These are phyloP conservation scores for Leccinum subspadiceum DNA, from an alignment of 1,284 basidiomycete species.

Conservation along the genomic window DNA sequence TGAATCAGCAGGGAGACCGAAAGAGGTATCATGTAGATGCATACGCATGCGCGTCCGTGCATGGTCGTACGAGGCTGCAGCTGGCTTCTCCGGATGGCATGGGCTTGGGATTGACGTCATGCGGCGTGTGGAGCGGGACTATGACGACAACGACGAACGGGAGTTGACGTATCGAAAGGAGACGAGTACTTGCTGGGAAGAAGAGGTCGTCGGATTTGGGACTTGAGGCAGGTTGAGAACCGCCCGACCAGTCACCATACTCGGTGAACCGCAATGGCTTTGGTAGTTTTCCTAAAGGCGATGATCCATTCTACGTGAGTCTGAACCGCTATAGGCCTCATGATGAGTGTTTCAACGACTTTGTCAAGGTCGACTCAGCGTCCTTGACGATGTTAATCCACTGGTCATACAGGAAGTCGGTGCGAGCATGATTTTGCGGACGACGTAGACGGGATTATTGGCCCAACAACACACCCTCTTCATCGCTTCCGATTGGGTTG, in stretches of 20 bases:
- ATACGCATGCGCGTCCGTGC: not conserved
- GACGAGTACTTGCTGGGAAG: no score
- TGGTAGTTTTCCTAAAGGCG: slow-evolving; percentile 19
- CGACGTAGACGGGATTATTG: slow-evolving; percentile 1
- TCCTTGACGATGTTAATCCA: slow-evolving; percentile 10
- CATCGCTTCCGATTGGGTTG: not conserved
- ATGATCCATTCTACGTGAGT: slow-evolving; percentile 30
- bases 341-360: slow-evolving; percentile 2
- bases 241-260: slow-evolving; percentile 22
- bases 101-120: slow-evolving; percentile 22
- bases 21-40: not conserved
- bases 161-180: not conserved
- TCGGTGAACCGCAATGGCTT: slow-evolving; percentile 27
- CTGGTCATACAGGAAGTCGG: not conserved
- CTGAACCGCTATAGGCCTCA: slow-evolving; percentile 19
- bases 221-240: no score
- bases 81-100: slow-evolving; percentile 31
- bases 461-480: slow-evolving; percentile 2
- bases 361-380: slow-evolving; percentile 7
- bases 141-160: not conserved
- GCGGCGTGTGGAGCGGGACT: not conserved
- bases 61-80: slow-evolving; percentile 26
- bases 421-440: not conserved
- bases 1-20: not conserved
- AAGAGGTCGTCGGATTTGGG: no score